These are phyloP conservation scores for Acacia concinna DNA, from an alignment of 331 rosid genomes.

Conservation along the genomic window DNA sequence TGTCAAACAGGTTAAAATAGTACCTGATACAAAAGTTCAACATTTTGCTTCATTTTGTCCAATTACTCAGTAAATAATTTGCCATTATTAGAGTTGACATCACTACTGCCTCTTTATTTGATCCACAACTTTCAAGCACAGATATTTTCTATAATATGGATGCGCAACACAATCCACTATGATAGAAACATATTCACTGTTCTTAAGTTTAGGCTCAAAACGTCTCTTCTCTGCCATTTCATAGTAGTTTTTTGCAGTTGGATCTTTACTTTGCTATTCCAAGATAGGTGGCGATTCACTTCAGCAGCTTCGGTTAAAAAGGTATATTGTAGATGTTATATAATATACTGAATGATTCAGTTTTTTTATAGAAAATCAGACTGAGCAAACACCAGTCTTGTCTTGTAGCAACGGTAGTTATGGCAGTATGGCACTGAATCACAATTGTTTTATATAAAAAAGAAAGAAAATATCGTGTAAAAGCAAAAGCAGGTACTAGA, in stretches of 20 bases:
- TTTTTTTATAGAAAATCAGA: background rate
- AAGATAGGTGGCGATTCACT: background rate
- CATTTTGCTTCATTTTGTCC: constrained; percentile 3
- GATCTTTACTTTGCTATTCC: background rate
- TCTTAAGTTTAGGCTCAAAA: too few relatives aligned
- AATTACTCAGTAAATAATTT: background rate
- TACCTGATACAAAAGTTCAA: background rate
- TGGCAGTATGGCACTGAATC: background rate
- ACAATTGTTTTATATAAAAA: background rate
- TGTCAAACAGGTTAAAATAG: background rate
- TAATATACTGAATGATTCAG: background rate
- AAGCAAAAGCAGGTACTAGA: background rate
- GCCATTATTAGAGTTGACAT: background rate
- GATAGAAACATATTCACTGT: background rate
- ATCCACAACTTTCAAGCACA: background rate
- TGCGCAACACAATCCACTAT: background rate
- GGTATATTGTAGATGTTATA: background rate
- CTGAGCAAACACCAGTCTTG: background rate
- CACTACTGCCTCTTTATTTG: background rate
- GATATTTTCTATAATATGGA: background rate
- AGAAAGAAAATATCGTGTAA: background rate
- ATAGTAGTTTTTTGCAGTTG: background rate
- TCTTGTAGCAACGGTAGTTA: background rate
- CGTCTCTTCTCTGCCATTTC: background rate
- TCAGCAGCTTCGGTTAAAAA: background rate